These are phyloP conservation scores for Gossypium sturtianum DNA, from an alignment of 345 rosid genomes.

Conservation along the genomic window DNA sequence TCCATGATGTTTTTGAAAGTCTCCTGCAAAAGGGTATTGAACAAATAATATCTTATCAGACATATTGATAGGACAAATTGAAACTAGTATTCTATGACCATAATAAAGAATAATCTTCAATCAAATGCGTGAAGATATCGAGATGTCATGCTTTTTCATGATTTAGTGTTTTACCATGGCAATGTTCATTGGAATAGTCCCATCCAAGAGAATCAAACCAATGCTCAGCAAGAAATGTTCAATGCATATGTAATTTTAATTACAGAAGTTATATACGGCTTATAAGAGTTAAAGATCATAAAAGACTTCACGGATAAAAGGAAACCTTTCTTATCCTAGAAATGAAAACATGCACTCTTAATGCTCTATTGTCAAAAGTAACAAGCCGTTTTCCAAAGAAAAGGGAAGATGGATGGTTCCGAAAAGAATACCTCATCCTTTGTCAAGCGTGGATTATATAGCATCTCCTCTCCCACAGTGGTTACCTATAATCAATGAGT, in stretches of 20 bases:
- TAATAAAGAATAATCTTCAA: background rate
- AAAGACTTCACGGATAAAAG: background rate
- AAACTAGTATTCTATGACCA: background rate
- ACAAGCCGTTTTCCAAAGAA: background rate
- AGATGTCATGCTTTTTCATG: background rate
- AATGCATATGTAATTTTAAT: background rate
- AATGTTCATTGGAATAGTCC: background rate
- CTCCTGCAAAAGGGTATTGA: constrained; percentile 44
- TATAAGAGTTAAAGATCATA: background rate
- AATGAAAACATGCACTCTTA: background rate
- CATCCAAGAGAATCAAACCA: background rate
- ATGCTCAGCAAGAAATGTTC: background rate
- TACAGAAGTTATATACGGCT: background rate
- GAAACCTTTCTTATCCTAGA: background rate
- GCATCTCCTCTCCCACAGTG: constrained; percentile 88
- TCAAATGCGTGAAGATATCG: background rate
- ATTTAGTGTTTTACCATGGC: too few species aligned
- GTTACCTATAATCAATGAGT: constrained; percentile 51
- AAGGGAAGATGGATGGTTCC: background rate
- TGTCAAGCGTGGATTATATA: constrained; percentile 66
- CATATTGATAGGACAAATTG: background rate
- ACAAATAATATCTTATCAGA: background rate
- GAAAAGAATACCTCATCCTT: constrained; percentile 59
- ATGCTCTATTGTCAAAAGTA: background rate
- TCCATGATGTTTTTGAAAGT: constrained; percentile 74